Percentiles rank a stretch among this genome's conserved stretches.
Evolutionary conservation across 176 grass and related monocot genomes (phyloP).

Genomic region (Eragrostis curvula): DNA sequence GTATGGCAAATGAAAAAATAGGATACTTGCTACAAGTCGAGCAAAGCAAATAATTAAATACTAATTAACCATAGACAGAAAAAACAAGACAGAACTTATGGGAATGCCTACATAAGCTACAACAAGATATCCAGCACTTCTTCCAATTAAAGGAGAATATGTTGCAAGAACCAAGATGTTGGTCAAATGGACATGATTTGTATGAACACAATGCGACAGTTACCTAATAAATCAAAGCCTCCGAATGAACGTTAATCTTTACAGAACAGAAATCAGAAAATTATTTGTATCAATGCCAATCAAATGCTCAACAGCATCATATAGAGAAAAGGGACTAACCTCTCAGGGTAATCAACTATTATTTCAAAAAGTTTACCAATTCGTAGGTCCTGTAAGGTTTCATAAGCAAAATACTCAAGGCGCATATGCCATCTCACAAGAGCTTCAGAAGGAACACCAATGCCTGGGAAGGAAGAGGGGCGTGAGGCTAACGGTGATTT

Average conservation of each 20-base stretch:
- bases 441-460: constrained; percentile 89
- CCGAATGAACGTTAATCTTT: constrained; percentile 14
- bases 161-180: neutral
- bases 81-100: neutral
- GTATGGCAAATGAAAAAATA: no score
- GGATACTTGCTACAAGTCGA: constrained; percentile 18
- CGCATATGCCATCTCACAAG: constrained; percentile 97
- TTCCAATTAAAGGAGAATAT: constrained; percentile 14
- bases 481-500: constrained; percentile 87
- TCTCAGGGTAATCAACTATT: constrained; percentile 99
- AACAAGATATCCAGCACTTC: constrained; percentile 24
- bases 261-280: constrained; percentile 18
- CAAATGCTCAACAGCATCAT: neutral
- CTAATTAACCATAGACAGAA: neutral
- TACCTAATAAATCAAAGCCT: constrained; percentile 16
- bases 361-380: constrained; percentile 99
- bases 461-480: constrained; percentile 85
- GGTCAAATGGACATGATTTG: neutral
- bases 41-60: constrained; percentile 24
- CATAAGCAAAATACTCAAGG: constrained; percentile 97
- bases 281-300: constrained; percentile 10
- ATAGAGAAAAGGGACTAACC: constrained; percentile 47
- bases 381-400: constrained; percentile 95
- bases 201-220: neutral
- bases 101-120: constrained; percentile 15